These are phyloP conservation scores for Nidula microcarpa DNA, from an alignment of 768 basidiomycete species.

Conservation along the genomic window DNA sequence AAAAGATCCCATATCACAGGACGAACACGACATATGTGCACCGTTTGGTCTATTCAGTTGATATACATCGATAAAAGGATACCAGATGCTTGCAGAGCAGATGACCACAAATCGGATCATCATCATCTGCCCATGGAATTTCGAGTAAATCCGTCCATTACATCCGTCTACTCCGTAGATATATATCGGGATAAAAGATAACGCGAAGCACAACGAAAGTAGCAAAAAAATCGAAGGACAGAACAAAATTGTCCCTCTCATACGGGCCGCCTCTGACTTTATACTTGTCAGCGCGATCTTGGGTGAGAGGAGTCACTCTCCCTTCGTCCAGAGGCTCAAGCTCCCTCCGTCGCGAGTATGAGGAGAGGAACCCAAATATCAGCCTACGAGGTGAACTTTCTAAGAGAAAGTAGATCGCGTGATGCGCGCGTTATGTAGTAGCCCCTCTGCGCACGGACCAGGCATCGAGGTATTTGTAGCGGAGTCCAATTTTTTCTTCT, in stretches of 20 bases:
- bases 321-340: constrained; percentile 59
- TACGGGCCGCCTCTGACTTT: constrained; percentile 64
- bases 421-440: constrained; percentile 6
- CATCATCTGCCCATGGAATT: too few relatives aligned
- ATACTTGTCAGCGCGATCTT: constrained; percentile 56
- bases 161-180: too few relatives aligned
- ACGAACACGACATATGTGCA: too few relatives aligned
- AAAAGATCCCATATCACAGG: too few relatives aligned
- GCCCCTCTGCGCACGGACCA: constrained; percentile 51
- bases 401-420: constrained; percentile 19
- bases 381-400: constrained; percentile 73
- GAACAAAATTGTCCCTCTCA: constrained; percentile 39
- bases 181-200: too few relatives aligned
- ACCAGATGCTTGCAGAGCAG: too few relatives aligned
- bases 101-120: too few relatives aligned
- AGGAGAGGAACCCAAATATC: constrained; percentile 67
- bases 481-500: constrained; percentile 7
- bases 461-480: constrained; percentile 12
- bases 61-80: too few relatives aligned
- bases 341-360: constrained; percentile 29
- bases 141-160: too few relatives aligned
- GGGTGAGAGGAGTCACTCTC: constrained; percentile 58
- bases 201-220: too few relatives aligned
- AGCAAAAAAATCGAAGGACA: not conserved
- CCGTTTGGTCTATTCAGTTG: too few relatives aligned